Conservation (phyloP, 139 green algal species). For the Trebouxia sp. region DNA sequence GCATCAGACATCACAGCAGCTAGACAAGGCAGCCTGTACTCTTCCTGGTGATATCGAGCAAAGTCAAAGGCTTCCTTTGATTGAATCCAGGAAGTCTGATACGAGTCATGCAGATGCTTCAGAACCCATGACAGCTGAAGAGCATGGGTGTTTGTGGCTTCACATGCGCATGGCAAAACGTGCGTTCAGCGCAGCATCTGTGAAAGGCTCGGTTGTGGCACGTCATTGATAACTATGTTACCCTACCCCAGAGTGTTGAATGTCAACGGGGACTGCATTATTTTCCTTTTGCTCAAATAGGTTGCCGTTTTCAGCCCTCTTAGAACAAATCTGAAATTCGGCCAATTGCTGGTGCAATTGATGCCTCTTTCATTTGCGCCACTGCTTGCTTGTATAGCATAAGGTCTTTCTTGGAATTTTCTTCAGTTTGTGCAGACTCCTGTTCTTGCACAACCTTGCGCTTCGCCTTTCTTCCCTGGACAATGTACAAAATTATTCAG, state of each 20-base stretch:
- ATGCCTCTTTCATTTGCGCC: not conserved
- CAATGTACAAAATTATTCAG: too few species aligned
- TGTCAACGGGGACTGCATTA: not conserved
- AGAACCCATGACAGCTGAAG: too few species aligned
- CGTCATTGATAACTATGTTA: too few species aligned
- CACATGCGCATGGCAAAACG: not conserved
- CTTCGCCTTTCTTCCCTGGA: slow-evolving; percentile 6
- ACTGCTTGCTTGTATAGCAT: slow-evolving; percentile 4
- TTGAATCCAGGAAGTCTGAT: too few species aligned
- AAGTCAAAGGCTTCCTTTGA: too few species aligned
- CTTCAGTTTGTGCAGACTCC: not conserved
- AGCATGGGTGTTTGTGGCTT: slow-evolving; percentile 7
- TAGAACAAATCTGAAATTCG: slow-evolving; percentile 11
- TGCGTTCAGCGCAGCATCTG: not conserved
- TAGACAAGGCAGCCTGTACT: too few species aligned
- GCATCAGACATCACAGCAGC: too few species aligned
- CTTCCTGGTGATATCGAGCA: too few species aligned
- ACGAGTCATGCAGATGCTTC: too few species aligned
- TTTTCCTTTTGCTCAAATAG: too few species aligned
- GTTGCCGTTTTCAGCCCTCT: not conserved
- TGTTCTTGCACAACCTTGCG: not conserved
- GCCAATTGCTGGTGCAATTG: not conserved
- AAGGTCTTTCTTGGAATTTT: not conserved
- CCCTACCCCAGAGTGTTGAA: too few species aligned
- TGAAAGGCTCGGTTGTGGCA: too few species aligned